Evolutionary conservation across 2,329 filamentous ascomycete species (phyloP), one percentile per base, ranked within the genome.

Genomic region (Fusarium devonianum): DNA sequence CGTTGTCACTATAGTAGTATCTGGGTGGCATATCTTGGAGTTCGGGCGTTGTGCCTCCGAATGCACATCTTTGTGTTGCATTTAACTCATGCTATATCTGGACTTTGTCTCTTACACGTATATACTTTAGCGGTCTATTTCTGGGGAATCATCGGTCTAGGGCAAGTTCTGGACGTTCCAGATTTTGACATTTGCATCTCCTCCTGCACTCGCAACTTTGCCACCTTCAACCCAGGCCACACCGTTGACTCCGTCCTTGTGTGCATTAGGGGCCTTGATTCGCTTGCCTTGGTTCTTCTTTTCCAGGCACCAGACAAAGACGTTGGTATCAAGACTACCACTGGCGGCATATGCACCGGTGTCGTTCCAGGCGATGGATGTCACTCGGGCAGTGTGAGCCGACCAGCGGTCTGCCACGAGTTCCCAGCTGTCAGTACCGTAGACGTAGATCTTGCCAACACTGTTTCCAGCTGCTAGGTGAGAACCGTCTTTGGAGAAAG

Each of bases 241-340:
- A 12, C 90, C 93, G 61, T 88, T 91, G 13, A 97, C 92, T 8
- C 94, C 94, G 67, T 97, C 94, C 75, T 97, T 97, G 75, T 99
- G 94, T 38, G 93, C 92, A 67, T 96, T 96, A 16, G 85, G 75
- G 11, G 86, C 87, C 76, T 94, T 93, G 61, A 95, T 83, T 61
- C 93, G 83, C 72, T 89, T 89, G 3, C 90, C 92, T 1, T 93
- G 93, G 65, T 90, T 88, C 54, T 74, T 80, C 68, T 90, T 89
- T 28, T 77, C 79, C 46, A 97, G 73, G 69, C 90, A 96, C 91
- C 94, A 99, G 21, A 96, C 86, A 69, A 90, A 92, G 14, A 99
- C 82, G 66, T 96, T 92, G 0, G 93, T 97, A 70, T 99, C 94
- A 38, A 99, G 75, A 34, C 85, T 88, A 10, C 92, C 93, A 69